Evolutionary conservation across 495 filamentous ascomycete genomes (phyloP), one percentile per base, ranked within the genome.

Genomic region (Aspergillus saccharolyticus): DNA sequence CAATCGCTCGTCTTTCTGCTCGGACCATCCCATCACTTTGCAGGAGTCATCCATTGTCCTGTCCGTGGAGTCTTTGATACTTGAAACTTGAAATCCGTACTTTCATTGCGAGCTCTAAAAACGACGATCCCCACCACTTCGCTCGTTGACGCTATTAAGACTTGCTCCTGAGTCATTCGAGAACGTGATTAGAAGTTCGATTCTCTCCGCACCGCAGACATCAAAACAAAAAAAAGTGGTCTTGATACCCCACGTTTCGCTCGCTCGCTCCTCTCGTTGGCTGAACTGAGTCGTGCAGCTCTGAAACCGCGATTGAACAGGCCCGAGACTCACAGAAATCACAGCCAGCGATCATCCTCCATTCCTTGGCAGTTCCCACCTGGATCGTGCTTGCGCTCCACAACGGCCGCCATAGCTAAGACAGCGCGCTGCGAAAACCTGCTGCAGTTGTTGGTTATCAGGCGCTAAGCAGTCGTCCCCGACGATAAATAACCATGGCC

Each of bases 311-410:
- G 42, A 53, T 48, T 28, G 33, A 53, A 53, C 42, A 52, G 24
- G 57, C 54, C 47, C 47, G 47, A 50, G 24, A 58, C 53, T 65
- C 50, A 49, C 53, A 53, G 51, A 28, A 58, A 55, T 65, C 50
- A 46, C 55, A 53, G 51, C 50, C 52, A 48, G 44, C 56, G 51
- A 60, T 60, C 57, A 58, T 54, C 63, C 25, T 53, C 52, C 50
- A 57, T 58, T 59, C 48, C 70, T 75, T 73, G 70, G 71, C 71
- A 66, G 67, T 70, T 65, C 57, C 66, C 69, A 73, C 73, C 47
- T 54, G 60, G 53, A 61, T 67, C 51, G 58, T 52, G 52, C 54
- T 54, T 55, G 62, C 63, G 63, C 66, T 72, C 71, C 71, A 74
- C 71, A 60, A 60, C 68, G 61, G 64, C 57, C 55, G 61, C 63